Percentiles rank a stretch among this genome's conserved stretches.
These are phyloP conservation scores for Xylariaceae sp. DNA, from an alignment of 2,329 filamentous ascomycete genomes.

Conservation along the genomic window DNA sequence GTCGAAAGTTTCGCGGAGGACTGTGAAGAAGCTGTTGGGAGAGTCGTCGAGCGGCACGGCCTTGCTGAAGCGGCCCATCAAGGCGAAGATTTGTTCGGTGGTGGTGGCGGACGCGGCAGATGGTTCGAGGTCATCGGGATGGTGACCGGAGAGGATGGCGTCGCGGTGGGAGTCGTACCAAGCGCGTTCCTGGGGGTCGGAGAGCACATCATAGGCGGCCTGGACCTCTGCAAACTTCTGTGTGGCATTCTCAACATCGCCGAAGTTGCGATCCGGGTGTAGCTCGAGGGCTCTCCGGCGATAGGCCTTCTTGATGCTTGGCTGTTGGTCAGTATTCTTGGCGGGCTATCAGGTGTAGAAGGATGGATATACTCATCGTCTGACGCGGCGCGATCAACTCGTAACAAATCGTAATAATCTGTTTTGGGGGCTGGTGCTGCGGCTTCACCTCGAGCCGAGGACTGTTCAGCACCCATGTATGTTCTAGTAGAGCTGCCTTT, in stretches of 20 bases:
- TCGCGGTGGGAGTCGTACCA: slow-evolving; percentile 97
- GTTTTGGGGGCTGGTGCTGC: slow-evolving; percentile 49
- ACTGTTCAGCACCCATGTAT: slow-evolving; percentile 53
- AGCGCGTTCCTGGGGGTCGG: slow-evolving; percentile 88
- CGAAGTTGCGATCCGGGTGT: slow-evolving; percentile 90
- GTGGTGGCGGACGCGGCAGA: slow-evolving; percentile 68
- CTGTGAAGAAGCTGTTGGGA: slow-evolving; percentile 79
- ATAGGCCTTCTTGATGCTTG: slow-evolving; percentile 84
- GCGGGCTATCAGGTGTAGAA: neutral
- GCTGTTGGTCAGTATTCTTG: no score
- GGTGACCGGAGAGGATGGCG: slow-evolving; percentile 69
- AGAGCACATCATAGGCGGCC: slow-evolving; percentile 91
- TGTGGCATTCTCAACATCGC: slow-evolving; percentile 79
- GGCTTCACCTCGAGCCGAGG: slow-evolving; percentile 36
- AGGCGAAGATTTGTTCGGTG: slow-evolving; percentile 69
- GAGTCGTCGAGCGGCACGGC: slow-evolving; percentile 77
- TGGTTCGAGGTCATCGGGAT: slow-evolving; percentile 43
- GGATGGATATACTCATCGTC: slow-evolving; percentile 66
- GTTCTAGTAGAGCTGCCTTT: neutral
- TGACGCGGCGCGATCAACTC: slow-evolving; percentile 65
- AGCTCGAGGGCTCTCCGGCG: slow-evolving; percentile 85
- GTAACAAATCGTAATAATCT: slow-evolving; percentile 83
- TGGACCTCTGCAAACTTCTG: slow-evolving; percentile 86
- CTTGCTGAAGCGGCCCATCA: slow-evolving; percentile 78
- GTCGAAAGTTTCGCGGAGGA: slow-evolving; percentile 71